Evolutionary conservation across 176 grass and related monocot genomes (phyloP).

Genomic region (Carex kokanica): DNA sequence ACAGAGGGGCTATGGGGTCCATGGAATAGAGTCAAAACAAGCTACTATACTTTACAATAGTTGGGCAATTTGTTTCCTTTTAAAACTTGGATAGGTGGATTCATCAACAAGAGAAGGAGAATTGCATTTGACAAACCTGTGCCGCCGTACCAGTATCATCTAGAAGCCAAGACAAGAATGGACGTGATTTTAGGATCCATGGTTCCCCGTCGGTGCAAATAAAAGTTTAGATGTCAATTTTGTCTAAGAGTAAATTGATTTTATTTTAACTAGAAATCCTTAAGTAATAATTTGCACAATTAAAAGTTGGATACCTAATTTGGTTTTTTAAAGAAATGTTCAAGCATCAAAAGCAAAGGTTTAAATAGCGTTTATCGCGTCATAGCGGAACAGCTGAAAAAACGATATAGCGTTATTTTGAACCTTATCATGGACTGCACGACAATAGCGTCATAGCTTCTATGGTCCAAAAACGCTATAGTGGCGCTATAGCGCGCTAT

Average conservation of each 20-base stretch:
- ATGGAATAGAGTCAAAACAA: slow-evolving; percentile 3
- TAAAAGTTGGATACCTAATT: neutral
- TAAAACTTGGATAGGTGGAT: slow-evolving; percentile 15
- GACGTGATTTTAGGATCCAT: no score
- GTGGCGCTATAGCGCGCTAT: no score
- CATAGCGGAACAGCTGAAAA: no score
- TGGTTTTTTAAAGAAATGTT: neutral
- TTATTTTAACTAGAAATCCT: no score
- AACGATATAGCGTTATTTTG: no score
- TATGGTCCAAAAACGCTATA: no score
- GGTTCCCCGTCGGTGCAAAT: neutral
- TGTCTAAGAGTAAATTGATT: neutral
- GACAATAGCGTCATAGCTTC: no score
- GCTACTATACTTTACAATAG: neutral
- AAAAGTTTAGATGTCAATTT: neutral
- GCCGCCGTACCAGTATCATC: neutral
- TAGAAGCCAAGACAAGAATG: slow-evolving; percentile 9
- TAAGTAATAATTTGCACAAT: no score
- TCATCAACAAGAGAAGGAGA: slow-evolving; percentile 12
- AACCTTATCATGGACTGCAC: no score
- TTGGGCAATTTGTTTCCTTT: neutral
- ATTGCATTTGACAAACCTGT: neutral
- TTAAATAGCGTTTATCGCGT: no score
- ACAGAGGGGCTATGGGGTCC: neutral
- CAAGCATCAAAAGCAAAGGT: neutral